Conservation (phyloP, 2,329 filamentous ascomycete species). For the Cadophora gregata region DNA sequence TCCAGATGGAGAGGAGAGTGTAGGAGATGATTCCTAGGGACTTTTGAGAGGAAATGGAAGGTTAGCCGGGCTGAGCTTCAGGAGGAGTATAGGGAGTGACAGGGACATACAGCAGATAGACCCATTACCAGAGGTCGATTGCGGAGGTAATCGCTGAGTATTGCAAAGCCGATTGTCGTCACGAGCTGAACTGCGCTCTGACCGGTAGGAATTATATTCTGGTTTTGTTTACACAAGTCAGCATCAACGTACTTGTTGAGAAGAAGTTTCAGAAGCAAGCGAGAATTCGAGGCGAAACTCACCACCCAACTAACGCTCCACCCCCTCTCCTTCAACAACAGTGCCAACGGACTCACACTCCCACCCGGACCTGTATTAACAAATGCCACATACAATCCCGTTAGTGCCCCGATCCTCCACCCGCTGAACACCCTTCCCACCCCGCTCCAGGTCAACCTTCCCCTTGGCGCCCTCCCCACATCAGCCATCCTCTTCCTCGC, state of each 20-base stretch:
- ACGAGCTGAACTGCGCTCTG: constrained; percentile 58
- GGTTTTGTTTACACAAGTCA: neutral
- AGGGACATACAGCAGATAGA: constrained; percentile 38
- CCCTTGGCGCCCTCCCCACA: constrained; percentile 39
- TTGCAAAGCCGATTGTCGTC: constrained; percentile 58
- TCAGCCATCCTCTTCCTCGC: constrained; percentile 39
- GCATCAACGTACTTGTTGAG: neutral
- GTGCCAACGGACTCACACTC: constrained; percentile 46
- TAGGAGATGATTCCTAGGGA: constrained; percentile 46
- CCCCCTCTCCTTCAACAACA: constrained; percentile 50
- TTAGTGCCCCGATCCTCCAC: constrained; percentile 49
- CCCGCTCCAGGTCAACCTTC: constrained; percentile 39
- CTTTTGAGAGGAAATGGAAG: constrained; percentile 19
- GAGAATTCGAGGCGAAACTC: neutral
- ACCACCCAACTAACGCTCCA: constrained; percentile 46
- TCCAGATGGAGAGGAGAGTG: constrained; percentile 47
- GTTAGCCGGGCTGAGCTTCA: neutral
- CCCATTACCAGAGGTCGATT: constrained; percentile 43
- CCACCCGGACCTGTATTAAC: constrained; percentile 46
- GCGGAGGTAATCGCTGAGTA: constrained; percentile 56
- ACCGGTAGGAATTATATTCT: constrained; percentile 55
- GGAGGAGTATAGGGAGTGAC: too few relatives aligned
- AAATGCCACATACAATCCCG: constrained; percentile 47
- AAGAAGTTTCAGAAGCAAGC: neutral
- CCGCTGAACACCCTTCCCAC: constrained; percentile 42